Conservation (phyloP, 2,329 filamentous ascomycete genomes). For the Apiospora saccharicola region DNA sequence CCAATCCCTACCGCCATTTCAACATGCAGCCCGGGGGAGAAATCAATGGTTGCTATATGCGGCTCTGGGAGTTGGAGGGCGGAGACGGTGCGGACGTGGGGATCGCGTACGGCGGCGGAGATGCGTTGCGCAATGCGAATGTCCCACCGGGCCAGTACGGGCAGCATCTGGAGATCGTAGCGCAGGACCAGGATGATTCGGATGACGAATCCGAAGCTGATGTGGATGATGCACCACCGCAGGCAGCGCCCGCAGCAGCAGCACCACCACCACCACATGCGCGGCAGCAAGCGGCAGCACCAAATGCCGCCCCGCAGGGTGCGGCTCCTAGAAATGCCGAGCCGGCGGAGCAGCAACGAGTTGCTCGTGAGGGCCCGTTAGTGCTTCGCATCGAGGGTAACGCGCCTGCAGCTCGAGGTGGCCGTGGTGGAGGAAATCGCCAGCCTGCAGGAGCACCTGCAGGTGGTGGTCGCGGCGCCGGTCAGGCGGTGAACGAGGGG, state of each 20-base stretch:
- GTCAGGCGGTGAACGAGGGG: conserved; percentile 38
- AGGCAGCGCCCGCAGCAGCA: conserved; percentile 29
- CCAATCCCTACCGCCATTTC: conserved; percentile 89
- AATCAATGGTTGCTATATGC: conserved; percentile 76
- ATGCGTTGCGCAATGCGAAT: conserved; percentile 32
- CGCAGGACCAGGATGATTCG: conserved; percentile 36
- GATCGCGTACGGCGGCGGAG: conserved; percentile 52
- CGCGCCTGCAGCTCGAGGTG: conserved; percentile 37
- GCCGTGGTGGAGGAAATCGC: conserved; percentile 31
- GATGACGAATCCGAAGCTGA: conserved; percentile 36
- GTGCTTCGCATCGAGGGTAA: conserved; percentile 60
- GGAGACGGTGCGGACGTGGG: conserved; percentile 72
- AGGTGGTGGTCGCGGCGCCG: conserved; percentile 31
- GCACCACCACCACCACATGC: conserved; percentile 31
- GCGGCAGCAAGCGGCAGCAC: conserved; percentile 36
- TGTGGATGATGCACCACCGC: conserved; percentile 32
- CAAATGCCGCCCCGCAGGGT: conserved; percentile 15
- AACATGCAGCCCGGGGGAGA: conserved; percentile 66
- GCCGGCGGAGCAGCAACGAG: conserved; percentile 29
- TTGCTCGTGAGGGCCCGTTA: conserved; percentile 64
- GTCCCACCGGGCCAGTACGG: conserved; percentile 34
- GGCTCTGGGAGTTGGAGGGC: conserved; percentile 87
- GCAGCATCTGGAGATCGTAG: conserved; percentile 34
- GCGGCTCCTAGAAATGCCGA: conserved; percentile 42
- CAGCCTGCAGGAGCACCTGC: conserved; percentile 32